Evolutionary conservation across 106 monocot species (phyloP), one percentile per base, ranked within the genome.

Genomic region (Vanilla planifolia): DNA sequence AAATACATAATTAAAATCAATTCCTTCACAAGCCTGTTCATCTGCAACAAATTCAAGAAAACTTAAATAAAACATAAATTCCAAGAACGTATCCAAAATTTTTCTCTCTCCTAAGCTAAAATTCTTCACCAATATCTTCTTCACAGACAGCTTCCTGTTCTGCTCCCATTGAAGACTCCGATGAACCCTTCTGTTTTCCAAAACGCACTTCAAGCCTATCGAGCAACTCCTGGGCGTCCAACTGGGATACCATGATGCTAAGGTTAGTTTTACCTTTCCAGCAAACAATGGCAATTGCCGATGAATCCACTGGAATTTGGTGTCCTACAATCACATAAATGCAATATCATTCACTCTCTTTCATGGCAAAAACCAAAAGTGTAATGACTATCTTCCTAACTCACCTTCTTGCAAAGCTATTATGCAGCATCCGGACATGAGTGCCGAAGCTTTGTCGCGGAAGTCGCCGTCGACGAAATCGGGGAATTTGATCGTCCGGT

Each of bases 251-350:
- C 92, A 98, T 85, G 37, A 92, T 72, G 59, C 92, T 82, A 46
- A 98, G 37, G 55, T 84, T 98, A 1, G 79, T 77, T 71, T 78
- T 92, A 6, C 98, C 98, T 91, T 82, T 98, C 98, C 98, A 98
- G 68, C 98, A 91, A 29, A 83, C 79, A 39, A 98, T 80, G 9
- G 92, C 84, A 40, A 92, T 77, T 8, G 84, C 67, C 1, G 88
- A 82, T 14, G 75, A 70, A 79, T 79, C 80, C 20, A 52, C 66
- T 57, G 26, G 4, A 27, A 56, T 45, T 16, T 19, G 11, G 28
- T 75, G 29, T 61, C 63, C 80, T 89, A 67, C 57, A 79, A 79
- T 8, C 56, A 64, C 0, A 61, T 5, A 48, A 57, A 10, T 1
- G 6, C 1, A 28, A 51, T 3, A n/a, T 29, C 6, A 59, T 43